Base-by-base conservation (phyloP, 192 early-diverging fungal genomes). In the Coemansia sp. region DNA sequence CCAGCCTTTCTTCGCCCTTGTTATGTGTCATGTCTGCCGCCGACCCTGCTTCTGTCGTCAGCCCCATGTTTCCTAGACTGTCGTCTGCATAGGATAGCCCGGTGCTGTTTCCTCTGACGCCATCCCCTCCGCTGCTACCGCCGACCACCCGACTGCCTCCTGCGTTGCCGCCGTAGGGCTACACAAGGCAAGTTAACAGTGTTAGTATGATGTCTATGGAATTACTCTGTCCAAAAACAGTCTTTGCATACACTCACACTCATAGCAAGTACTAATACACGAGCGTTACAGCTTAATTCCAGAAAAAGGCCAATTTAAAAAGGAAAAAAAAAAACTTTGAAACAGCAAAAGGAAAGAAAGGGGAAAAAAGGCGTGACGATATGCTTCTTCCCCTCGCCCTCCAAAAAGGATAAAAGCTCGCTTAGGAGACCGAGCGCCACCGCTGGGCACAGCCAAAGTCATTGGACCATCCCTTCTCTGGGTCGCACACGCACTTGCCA, bases 401-500 rank as follows among this genome's bases (percentile, higher is more conserved):
- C 42, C 26, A 5, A 34, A 24, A 40, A 59, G 35, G 48, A 33
- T 3, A 48, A 61, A 3, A 38, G 3, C 28, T 20, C 2, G 1
- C 33, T 36, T 34, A 62, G 23, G 39, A 79, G 13, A 79, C 66
- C 1, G 26, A 26, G 33, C 72, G 60, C 68, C 67, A 79, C 42
- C 68, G 77, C 64, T 65, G 74, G 55, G 77, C 77, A 26, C 77
- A 79, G n/a, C 28, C 35, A 64, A 79, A 79, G 18, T 63, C 68
- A 34, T 74, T 51, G 2, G 77, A 72, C 63, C 71, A 69, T 31
- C 62, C 66, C 38, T 53, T 7, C 0, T 50, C 42, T 3, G 74
- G 66, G 46, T 82, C 71, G 43, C 79, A 82, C 16, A 82, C 61
- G 42, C 79, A 82, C 63, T 68, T 73, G 62, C 74, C 74, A 9